Base-by-base conservation (phyloP, 441 rosid species). In the Corymbia citriodora region DNA sequence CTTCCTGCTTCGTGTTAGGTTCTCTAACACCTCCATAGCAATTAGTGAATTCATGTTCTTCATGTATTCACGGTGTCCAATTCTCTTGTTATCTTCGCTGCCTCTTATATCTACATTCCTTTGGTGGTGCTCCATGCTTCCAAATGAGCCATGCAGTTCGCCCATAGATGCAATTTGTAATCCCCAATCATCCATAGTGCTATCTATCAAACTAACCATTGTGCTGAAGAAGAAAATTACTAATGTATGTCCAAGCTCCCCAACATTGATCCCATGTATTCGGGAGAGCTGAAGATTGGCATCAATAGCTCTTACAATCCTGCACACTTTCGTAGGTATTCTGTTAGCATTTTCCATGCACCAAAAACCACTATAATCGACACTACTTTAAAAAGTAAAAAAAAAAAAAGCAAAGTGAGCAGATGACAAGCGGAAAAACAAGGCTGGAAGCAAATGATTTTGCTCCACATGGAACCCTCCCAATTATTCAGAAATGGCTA, bases 291-390 rank as follows among this genome's bases (percentile, higher is more conserved):
- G 92, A 88, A 96, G 95, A 31, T 93, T 89, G 65, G 55, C 93
- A 90, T 94, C 95, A 48, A 94, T 92, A 88, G 97, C 95, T 90
- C 92, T 91, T 82, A 95, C 89, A 87, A 96, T 94, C 95, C 96
- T 96, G 95, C 92, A 92, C 86, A 91, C 55, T 90, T 92, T 63
- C 70, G 90, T 31, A 36, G 61, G 52, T 57, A 54, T 52, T 68
- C 68, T 52, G 50, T 87, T 79, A 90, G 87, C 61, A 72, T n/a
- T 88, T 49, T 52, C 52, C 55, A 50, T 63, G 53, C 54, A 72
- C 55, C 57, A 50, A 29, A 13, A 70, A 70, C 12, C 82, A 88
- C 55, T 33, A 68, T 27, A 65, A 63, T 33, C 19, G 57, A 7
- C 57, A 70, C 45, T 50, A 63, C n/a, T 45, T 79, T 45, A 45